phyloP scores from a whole-genome alignment of 2,329 filamentous ascomycete species.

The Talaromyces sp. region DNA sequence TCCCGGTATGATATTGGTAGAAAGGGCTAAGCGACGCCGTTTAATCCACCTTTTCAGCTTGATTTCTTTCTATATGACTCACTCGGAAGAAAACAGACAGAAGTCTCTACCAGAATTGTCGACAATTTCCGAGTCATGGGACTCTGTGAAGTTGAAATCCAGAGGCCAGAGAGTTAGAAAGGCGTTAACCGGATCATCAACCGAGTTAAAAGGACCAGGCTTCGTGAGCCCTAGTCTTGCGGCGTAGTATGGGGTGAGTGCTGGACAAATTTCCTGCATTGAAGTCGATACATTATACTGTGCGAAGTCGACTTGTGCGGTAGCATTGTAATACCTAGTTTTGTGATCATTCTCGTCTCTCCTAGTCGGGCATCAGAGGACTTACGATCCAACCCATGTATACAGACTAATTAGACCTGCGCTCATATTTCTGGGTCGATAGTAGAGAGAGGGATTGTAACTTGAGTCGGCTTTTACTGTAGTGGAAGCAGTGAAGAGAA shows the following conservation, averaged over 20 bases:
- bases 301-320: slow-evolving; percentile 4
- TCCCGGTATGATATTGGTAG: neutral
- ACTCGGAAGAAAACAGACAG: neutral
- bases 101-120: neutral
- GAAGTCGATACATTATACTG: neutral
- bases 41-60: neutral
- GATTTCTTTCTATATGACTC: neutral
- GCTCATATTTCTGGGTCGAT: slow-evolving; percentile 1
- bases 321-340: slow-evolving; percentile 13
- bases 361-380: neutral
- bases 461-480: neutral
- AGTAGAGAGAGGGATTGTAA: neutral
- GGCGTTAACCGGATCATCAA: neutral
- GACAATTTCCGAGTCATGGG: neutral
- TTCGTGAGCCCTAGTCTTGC: slow-evolving; percentile 4
- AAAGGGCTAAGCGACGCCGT: neutral
- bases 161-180: slow-evolving; percentile 9
- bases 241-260: neutral
- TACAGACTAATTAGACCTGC: neutral
- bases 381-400: slow-evolving; percentile 7
- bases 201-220: neutral
- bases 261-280: neutral
- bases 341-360: neutral
- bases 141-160: slow-evolving; percentile 2
- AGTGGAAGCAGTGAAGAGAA: slow-evolving; percentile 7